These are phyloP conservation scores for Paecilomyces formosus DNA, from an alignment of 2,329 filamentous ascomycete genomes.

Conservation along the genomic window DNA sequence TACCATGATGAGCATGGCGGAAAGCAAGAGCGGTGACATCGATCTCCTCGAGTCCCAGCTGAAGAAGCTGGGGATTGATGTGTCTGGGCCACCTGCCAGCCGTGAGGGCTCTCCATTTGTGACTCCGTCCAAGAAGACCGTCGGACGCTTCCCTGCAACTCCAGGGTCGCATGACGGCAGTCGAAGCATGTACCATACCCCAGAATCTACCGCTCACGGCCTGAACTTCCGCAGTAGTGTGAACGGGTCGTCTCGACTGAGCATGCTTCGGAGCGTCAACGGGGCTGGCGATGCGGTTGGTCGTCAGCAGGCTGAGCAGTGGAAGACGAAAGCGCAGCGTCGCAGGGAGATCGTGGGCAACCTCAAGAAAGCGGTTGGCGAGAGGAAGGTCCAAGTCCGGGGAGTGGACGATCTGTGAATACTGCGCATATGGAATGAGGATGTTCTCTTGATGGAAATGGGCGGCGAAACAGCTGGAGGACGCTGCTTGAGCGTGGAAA, in stretches of 20 bases:
- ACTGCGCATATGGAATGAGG: not conserved
- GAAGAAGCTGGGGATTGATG: constrained; percentile 57
- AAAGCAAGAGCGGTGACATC: constrained; percentile 84
- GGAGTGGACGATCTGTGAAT: constrained; percentile 14
- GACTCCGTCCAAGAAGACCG: constrained; percentile 25
- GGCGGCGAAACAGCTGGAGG: too few relatives aligned
- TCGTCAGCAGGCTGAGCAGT: constrained; percentile 24
- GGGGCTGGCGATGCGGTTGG: constrained; percentile 15
- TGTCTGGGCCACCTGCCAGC: constrained; percentile 15
- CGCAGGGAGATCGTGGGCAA: constrained; percentile 18
- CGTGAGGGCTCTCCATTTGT: constrained; percentile 32
- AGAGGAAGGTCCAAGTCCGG: constrained; percentile 13
- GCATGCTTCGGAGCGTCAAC: constrained; percentile 24
- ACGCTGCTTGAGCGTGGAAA: not conserved
- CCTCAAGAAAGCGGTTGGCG: constrained; percentile 16
- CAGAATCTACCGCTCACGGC: constrained; percentile 26
- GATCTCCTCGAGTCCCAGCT: constrained; percentile 85
- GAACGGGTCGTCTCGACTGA: constrained; percentile 25
- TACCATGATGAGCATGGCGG: constrained; percentile 88
- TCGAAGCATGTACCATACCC: constrained; percentile 32
- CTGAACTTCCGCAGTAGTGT: constrained; percentile 25
- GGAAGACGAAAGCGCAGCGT: constrained; percentile 29
- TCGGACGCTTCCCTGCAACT: constrained; percentile 25
- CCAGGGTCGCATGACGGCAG: constrained; percentile 30
- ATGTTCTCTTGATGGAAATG: not conserved